Conservation (phyloP, 169 alveolate species). For the Amoebophrya sp. region DNA sequence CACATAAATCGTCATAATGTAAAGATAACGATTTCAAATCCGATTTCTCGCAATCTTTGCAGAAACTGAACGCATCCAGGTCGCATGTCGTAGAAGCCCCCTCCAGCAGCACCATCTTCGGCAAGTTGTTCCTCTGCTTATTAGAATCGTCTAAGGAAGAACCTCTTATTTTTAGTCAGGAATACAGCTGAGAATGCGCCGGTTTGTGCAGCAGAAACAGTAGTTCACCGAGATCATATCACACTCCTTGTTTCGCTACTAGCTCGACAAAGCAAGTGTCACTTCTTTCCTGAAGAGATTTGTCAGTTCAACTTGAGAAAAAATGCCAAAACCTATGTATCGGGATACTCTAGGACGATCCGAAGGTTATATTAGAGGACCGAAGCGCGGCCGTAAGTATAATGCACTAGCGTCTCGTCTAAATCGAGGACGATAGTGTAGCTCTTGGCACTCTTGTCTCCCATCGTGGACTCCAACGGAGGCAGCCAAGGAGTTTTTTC, state of each 20-base stretch:
- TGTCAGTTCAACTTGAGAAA: background rate
- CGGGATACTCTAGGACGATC: background rate
- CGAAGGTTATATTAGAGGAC: background rate
- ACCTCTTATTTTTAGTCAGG: background rate
- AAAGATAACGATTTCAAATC: slow-evolving; percentile 70
- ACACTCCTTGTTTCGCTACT: no score
- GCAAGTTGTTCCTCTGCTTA: background rate
- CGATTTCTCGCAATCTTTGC: slow-evolving; percentile 53
- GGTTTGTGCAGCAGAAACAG: no score
- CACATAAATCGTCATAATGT: no score
- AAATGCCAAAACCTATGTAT: background rate
- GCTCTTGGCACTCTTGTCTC: no score
- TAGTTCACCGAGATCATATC: no score
- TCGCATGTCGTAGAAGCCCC: slow-evolving; percentile 59
- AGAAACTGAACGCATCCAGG: slow-evolving; percentile 67
- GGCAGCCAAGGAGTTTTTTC: no score
- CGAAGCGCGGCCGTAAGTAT: slow-evolving; percentile 56
- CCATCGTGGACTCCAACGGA: no score
- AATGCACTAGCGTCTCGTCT: slow-evolving; percentile 80
- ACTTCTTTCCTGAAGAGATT: no score
- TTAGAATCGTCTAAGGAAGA: background rate
- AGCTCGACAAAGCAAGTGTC: no score
- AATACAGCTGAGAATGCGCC: no score
- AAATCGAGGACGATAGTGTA: slow-evolving; percentile 73
- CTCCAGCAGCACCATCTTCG: background rate